Percentiles rank a stretch among this genome's conserved stretches.
phyloP scores from a whole-genome alignment of 108 stramenopile genomes.

The Nitzschia sp. region DNA sequence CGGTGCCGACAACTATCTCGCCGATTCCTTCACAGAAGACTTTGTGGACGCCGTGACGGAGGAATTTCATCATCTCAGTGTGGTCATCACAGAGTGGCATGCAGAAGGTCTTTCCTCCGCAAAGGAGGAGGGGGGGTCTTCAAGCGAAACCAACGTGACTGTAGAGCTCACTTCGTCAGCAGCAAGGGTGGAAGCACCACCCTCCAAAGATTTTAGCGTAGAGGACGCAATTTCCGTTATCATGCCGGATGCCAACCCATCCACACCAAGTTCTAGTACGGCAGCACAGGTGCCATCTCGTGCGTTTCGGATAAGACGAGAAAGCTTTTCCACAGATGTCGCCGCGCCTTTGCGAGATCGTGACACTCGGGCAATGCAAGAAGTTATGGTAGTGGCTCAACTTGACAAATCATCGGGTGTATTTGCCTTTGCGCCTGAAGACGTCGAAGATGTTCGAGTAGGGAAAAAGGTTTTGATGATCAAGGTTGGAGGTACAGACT shows the following conservation, averaged over 20 bases:
- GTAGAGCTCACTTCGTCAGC: not conserved
- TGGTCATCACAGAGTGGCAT: slow-evolving; percentile 43
- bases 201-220: too few relatives aligned
- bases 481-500: slow-evolving; percentile 12
- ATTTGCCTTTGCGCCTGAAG: slow-evolving; percentile 23
- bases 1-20: slow-evolving; percentile 54
- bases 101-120: slow-evolving; percentile 5
- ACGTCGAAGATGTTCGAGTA: not conserved
- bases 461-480: slow-evolving; percentile 24
- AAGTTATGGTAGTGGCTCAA: slow-evolving; percentile 33
- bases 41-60: slow-evolving; percentile 52
- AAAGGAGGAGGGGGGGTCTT: not conserved
- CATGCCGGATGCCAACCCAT: not conserved
- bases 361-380: slow-evolving; percentile 22
- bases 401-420: slow-evolving; percentile 27
- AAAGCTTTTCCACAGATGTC: slow-evolving; percentile 20
- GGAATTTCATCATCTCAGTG: slow-evolving; percentile 36
- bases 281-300: not conserved
- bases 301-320: slow-evolving; percentile 29
- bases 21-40: slow-evolving; percentile 36
- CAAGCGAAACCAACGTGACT: not conserved
- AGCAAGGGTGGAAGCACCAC: too few relatives aligned
- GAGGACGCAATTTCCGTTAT: not conserved
- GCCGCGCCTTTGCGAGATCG: slow-evolving; percentile 23
- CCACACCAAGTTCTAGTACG: not conserved